These are phyloP conservation scores for Aspergillus calidoustus DNA, from an alignment of 2,329 filamentous ascomycete genomes.

Conservation along the genomic window DNA sequence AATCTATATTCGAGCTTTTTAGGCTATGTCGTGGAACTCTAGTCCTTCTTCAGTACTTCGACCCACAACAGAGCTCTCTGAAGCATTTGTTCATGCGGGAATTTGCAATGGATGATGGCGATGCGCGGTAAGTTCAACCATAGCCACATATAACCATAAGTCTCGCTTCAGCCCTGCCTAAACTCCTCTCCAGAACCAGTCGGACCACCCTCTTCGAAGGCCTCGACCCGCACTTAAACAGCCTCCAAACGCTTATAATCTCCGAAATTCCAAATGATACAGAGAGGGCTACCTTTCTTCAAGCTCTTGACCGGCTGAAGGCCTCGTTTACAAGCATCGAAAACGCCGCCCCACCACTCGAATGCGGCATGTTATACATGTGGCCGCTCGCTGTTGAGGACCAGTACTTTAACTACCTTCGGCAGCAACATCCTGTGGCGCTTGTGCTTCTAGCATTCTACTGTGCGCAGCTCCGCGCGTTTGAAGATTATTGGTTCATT, in stretches of 20 bases:
- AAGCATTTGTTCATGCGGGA: neutral
- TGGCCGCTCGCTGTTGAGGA: conserved; percentile 15
- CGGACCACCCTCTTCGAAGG: neutral
- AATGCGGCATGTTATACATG: conserved; percentile 15
- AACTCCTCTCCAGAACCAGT: neutral
- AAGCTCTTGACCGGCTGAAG: conserved; percentile 1
- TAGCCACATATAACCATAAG: neutral
- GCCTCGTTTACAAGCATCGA: conserved; percentile 4
- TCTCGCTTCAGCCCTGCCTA: no score
- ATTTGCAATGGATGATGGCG: neutral
- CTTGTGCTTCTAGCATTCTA: conserved; percentile 13
- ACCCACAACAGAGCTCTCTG: neutral
- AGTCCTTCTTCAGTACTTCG: conserved; percentile 6
- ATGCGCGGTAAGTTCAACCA: neutral
- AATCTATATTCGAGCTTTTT: conserved; percentile 10
- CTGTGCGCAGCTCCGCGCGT: conserved; percentile 14
- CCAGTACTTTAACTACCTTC: conserved; percentile 9
- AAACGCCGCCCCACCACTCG: neutral
- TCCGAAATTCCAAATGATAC: neutral
- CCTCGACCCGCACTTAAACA: neutral
- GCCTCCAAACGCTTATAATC: neutral
- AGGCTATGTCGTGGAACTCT: conserved; percentile 15
- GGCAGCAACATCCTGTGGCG: conserved; percentile 1
- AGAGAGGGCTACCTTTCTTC: neutral
- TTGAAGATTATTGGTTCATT: conserved; percentile 17